phyloP scores from a whole-genome alignment of 2,329 filamentous ascomycete genomes.

The Raffaelea arxii region DNA sequence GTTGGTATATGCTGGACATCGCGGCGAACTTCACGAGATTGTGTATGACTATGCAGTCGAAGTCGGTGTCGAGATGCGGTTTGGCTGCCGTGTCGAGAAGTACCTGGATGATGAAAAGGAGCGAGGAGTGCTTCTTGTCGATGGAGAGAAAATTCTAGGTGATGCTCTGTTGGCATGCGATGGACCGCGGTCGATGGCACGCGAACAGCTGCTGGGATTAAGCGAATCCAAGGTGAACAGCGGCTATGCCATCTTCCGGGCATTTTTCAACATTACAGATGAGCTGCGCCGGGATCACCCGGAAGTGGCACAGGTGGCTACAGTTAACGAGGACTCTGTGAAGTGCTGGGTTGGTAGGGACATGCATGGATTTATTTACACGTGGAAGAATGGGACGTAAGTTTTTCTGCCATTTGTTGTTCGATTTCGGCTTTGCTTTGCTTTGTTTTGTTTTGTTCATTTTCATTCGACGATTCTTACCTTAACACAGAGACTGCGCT shows the following conservation, averaged over 20 bases:
- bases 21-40: not conserved
- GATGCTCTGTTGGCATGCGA: not conserved
- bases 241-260: slow-evolving; percentile 1
- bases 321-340: not conserved
- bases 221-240: not conserved
- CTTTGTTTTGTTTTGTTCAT: too few species aligned
- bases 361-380: not conserved
- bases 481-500: not conserved
- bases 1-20: not conserved
- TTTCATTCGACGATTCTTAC: too few species aligned
- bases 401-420: too few species aligned
- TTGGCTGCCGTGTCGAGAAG: not conserved
- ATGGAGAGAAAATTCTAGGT: not conserved
- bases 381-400: not conserved
- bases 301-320: not conserved
- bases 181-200: not conserved
- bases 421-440: too few species aligned
- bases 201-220: not conserved
- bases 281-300: not conserved
- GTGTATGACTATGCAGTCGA: not conserved
- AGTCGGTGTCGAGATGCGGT: not conserved
- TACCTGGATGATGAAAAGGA: not conserved
- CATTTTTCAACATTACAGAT: not conserved
- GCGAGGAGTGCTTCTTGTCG: not conserved
- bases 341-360: not conserved